Conservation (phyloP, 768 basidiomycete genomes). For the Agaricus sinodeliciosus region DNA sequence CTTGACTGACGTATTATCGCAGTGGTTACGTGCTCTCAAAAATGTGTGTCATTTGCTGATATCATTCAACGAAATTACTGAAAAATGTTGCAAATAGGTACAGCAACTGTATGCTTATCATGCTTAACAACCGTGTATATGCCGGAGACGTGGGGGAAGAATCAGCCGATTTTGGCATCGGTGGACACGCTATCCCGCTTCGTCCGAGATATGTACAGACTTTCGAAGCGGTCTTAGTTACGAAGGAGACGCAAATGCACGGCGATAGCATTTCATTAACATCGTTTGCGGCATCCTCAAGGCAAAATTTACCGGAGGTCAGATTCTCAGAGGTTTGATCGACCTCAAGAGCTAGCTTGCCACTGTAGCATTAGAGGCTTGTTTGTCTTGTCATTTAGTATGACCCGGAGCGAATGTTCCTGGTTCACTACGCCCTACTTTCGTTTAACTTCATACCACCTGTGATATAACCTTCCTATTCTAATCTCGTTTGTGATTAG, state of each 20-base stretch:
- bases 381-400: too few relatives aligned
- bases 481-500: too few relatives aligned
- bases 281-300: too few relatives aligned
- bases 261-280: not conserved
- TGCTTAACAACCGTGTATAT: constrained; percentile 3
- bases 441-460: too few relatives aligned
- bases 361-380: too few relatives aligned
- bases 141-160: constrained; percentile 2
- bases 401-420: too few relatives aligned
- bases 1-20: not conserved
- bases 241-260: not conserved
- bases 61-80: not conserved
- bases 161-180: not conserved
- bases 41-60: not conserved
- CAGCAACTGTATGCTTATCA: constrained; percentile 1
- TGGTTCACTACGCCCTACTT: too few relatives aligned
- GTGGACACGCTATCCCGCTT: not conserved
- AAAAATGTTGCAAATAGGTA: not conserved
- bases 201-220: not conserved
- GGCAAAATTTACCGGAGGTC: not conserved
- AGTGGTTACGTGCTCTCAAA: constrained; percentile 1
- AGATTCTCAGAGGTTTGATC: not conserved
- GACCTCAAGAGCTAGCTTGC: not conserved
- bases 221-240: not conserved
- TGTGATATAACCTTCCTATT: too few relatives aligned